These are phyloP conservation scores for Calycina herbarum DNA, from an alignment of 2,329 filamentous ascomycete species.

Conservation along the genomic window DNA sequence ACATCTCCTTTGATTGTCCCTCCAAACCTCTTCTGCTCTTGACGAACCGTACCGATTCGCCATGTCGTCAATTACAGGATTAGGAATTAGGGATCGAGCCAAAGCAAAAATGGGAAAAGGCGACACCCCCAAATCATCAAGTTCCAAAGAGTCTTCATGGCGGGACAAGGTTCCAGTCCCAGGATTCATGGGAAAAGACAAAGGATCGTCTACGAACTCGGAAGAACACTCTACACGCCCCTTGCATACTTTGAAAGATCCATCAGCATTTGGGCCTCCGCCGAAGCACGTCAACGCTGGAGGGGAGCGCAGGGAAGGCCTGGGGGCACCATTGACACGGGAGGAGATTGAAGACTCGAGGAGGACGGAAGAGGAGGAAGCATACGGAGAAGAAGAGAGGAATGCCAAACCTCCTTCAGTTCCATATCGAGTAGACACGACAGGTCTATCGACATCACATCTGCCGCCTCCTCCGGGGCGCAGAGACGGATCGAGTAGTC, in stretches of 20 bases:
- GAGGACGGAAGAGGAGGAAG: constrained; percentile 36
- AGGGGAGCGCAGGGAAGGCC: constrained; percentile 37
- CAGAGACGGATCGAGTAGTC: constrained; percentile 36
- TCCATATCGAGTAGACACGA: constrained; percentile 62
- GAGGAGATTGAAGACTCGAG: constrained; percentile 36
- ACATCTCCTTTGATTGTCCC: background rate
- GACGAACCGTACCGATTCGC: background rate
- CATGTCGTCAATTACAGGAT: constrained; percentile 15
- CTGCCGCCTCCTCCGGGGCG: constrained; percentile 61
- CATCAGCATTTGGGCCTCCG: constrained; percentile 63
- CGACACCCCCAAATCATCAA: constrained; percentile 36
- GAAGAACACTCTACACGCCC: constrained; percentile 45
- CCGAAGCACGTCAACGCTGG: constrained; percentile 52
- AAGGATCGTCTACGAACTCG: constrained; percentile 24
- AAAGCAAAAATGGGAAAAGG: constrained; percentile 44
- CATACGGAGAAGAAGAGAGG: constrained; percentile 30
- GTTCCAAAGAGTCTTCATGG: constrained; percentile 49
- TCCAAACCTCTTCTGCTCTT: background rate
- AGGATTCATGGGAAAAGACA: constrained; percentile 38
- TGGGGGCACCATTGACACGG: constrained; percentile 46
- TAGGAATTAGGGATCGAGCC: constrained; percentile 44
- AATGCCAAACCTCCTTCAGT: constrained; percentile 47
- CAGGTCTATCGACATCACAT: constrained; percentile 57
- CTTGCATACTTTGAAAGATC: constrained; percentile 62
- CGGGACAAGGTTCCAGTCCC: constrained; percentile 39